Conservation (phyloP, 75 land plant species). For the Gnetum montanum region DNA sequence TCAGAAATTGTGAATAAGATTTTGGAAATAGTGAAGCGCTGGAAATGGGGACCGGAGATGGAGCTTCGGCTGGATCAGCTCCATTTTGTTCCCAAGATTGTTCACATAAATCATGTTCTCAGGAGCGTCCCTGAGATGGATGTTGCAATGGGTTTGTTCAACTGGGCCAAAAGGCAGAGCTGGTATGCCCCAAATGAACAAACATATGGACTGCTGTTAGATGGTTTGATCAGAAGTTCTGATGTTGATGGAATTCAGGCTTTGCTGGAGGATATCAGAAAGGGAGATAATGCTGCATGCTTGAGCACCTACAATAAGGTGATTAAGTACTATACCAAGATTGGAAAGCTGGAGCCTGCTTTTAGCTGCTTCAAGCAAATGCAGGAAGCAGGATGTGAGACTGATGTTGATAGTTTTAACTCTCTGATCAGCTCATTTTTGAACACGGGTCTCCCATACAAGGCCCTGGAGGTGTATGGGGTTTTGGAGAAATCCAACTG, state of each 20-base stretch:
- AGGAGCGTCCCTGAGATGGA: slow-evolving; percentile 29
- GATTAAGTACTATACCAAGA: slow-evolving; percentile 33
- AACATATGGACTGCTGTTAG: slow-evolving; percentile 38
- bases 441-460: slow-evolving; percentile 51
- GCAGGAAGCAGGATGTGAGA: slow-evolving; percentile 24
- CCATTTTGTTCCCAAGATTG: slow-evolving; percentile 35
- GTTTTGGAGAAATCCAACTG: slow-evolving; percentile 32
- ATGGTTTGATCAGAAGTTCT: slow-evolving; percentile 18
- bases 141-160: slow-evolving; percentile 39
- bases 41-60: slow-evolving; percentile 76
- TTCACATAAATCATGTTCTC: slow-evolving; percentile 32
- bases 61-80: slow-evolving; percentile 50
- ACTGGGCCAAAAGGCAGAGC: slow-evolving; percentile 58
- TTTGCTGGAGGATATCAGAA: slow-evolving; percentile 47
- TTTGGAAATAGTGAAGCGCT: slow-evolving; percentile 43
- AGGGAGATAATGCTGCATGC: slow-evolving; percentile 17
- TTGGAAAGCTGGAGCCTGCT: slow-evolving; percentile 42
- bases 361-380: slow-evolving; percentile 62
- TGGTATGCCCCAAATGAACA: slow-evolving; percentile 45
- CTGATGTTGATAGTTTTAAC: slow-evolving; percentile 41
- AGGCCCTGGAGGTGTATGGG: slow-evolving; percentile 67
- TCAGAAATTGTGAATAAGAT: slow-evolving; percentile 49
- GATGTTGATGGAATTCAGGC: slow-evolving; percentile 37
- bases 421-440: slow-evolving; percentile 49
- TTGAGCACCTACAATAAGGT: slow-evolving; percentile 34